Base-by-base conservation (phyloP, 441 rosid genomes). In the Pelargonium fulgidum region DNA sequence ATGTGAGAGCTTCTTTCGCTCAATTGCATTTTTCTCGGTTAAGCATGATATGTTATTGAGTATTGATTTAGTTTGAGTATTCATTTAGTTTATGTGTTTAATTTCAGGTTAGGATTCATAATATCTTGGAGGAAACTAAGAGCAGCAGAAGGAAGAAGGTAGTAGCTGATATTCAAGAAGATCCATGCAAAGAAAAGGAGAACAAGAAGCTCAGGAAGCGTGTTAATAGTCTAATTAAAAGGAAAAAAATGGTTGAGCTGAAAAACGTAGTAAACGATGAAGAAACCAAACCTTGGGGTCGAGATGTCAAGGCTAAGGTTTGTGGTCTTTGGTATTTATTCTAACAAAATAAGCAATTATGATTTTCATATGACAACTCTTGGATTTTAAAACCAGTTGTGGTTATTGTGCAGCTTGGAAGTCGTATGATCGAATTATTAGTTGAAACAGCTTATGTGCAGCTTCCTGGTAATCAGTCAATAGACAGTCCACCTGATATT, bases 261-360 rank as follows among this genome's bases (percentile, higher is more conserved):
- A 85, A 78, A 77, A 77, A 73, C 56, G 58, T 90, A 61, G 81
- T 92, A 78, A 92, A 85, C 77, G 81, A 83, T 19, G 88, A 80
- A 75, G 81, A 84, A 63, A 80, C 80, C 47, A 73, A 76, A 80
- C 88, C 94, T 64, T 94, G 99, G 99, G 93, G 98, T 73, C 96
- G 85, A 80, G 97, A 94, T 29, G 84, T 73, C 72, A 96, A 87
- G n/a, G 97, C 81, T 68, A 89, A 92, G 98, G 99, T 94, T 75
- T 66, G 80, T 68, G 56, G 73, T 75, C 16, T 69, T 29, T 66
- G 66, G 62, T 33, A 72, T 70, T 78, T 59, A 56, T 65, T 42
- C 66, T 67, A 58, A 62, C 29, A 39, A 56, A 41, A 41, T 66
- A 26, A 62, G 4, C 68, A 45, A 59, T 68, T 22, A 39, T 17